phyloP scores from a whole-genome alignment of 108 stramenopile species.

The Cyclostephanos invisitatus region DNA sequence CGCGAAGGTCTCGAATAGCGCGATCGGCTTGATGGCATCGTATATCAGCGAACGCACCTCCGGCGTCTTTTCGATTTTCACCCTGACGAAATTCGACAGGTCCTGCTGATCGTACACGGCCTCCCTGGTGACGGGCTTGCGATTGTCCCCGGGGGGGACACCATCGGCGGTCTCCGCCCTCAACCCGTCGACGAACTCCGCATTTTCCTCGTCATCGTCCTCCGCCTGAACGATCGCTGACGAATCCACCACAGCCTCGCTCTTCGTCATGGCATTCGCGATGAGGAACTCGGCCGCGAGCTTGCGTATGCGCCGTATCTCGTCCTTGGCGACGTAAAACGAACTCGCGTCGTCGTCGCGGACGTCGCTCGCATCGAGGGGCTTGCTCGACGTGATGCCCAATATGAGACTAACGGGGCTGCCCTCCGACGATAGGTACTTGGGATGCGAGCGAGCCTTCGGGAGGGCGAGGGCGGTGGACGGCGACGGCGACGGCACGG shows the following conservation, averaged over 20 bases:
- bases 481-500: too few species aligned
- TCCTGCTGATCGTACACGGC: slow-evolving; percentile 48
- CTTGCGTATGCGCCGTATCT: slow-evolving; percentile 9
- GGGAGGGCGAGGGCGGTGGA: too few species aligned
- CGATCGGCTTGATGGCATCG: slow-evolving; percentile 61
- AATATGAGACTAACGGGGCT: not conserved
- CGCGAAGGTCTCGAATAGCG: slow-evolving; percentile 61
- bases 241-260: not conserved
- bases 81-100: slow-evolving; percentile 20
- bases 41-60: slow-evolving; percentile 52
- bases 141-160: too few species aligned
- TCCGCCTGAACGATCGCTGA: not conserved
- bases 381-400: slow-evolving; percentile 5
- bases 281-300: slow-evolving; percentile 8
- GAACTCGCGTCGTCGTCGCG: not conserved
- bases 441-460: too few species aligned
- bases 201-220: not conserved
- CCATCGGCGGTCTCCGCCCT: too few species aligned
- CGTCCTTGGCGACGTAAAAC: not conserved
- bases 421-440: too few species aligned
- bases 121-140: too few species aligned
- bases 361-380: slow-evolving; percentile 13
- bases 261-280: not conserved
- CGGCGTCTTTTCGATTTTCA: slow-evolving; percentile 27
- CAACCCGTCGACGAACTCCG: not conserved